Evolutionary conservation across 1,284 basidiomycete species (phyloP).

Genomic region (Marasmius fiardii): DNA sequence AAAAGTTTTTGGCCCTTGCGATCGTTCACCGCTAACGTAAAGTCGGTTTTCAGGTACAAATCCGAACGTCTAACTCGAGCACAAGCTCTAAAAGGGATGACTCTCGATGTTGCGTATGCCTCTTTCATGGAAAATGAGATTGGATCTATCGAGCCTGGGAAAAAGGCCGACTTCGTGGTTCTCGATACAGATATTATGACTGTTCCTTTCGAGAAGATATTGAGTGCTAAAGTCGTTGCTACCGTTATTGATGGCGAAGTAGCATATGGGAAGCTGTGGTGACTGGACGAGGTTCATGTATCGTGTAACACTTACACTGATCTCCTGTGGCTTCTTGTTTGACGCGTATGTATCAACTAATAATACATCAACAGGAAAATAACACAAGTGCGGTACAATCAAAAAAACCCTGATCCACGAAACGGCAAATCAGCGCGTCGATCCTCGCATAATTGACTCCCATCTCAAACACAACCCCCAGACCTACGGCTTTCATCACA

Average conservation of each 20-base stretch:
- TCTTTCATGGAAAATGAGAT: constrained; percentile 71
- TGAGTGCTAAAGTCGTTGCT: constrained; percentile 35
- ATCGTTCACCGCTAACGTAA: neutral
- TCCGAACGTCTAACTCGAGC: constrained; percentile 68
- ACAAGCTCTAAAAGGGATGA: constrained; percentile 84
- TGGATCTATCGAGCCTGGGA: constrained; percentile 69
- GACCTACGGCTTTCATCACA: constrained; percentile 49
- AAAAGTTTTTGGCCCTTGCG: neutral
- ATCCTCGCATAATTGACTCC: too few species aligned
- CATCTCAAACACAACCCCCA: constrained; percentile 66
- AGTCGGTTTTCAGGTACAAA: constrained; percentile 53
- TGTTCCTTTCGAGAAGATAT: constrained; percentile 48
- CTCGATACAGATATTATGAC: constrained; percentile 79
- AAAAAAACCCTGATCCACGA: too few species aligned
- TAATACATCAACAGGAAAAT: too few species aligned
- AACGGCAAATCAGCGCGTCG: too few species aligned
- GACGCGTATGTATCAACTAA: too few species aligned
- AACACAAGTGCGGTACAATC: too few species aligned
- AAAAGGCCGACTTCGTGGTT: constrained; percentile 84
- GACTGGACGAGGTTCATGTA: too few species aligned
- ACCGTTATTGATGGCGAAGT: constrained; percentile 64
- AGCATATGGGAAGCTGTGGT: constrained; percentile 45
- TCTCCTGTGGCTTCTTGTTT: too few species aligned
- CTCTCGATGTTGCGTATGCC: constrained; percentile 82
- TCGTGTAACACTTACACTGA: too few species aligned